Evolutionary conservation across 805 yeast genomes (phyloP).

Genomic region (Candida hungchunana): DNA sequence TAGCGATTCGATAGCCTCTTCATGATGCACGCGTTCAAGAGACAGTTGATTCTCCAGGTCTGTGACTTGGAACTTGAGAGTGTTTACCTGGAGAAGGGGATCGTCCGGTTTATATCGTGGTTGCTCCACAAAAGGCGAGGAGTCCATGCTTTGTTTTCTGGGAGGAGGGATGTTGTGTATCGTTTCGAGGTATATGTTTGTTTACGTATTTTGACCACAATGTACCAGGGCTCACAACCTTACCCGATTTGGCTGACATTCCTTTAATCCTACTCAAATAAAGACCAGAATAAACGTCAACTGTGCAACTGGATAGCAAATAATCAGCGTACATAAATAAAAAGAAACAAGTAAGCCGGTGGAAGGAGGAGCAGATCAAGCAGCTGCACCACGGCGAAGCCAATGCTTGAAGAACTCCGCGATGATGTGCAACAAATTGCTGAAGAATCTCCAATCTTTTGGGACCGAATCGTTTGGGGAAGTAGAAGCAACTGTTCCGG

Average conservation of each 20-base stretch:
- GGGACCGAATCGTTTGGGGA: background rate
- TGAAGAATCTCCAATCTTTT: conserved; percentile 16
- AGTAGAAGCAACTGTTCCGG: background rate
- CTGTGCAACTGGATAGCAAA: too few relatives aligned
- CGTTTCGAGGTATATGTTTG: too few relatives aligned
- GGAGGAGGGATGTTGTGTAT: background rate
- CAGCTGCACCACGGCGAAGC: too few relatives aligned
- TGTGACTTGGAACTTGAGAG: conserved; percentile 34
- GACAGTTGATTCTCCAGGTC: conserved; percentile 38
- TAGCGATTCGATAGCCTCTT: conserved; percentile 28
- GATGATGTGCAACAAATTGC: conserved; percentile 21
- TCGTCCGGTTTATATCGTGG: conserved; percentile 18
- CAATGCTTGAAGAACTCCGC: conserved; percentile 24
- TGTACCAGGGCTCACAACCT: too few relatives aligned
- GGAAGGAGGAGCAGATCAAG: too few relatives aligned
- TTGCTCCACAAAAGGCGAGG: conserved; percentile 34
- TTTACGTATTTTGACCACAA: too few relatives aligned
- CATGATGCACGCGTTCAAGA: conserved; percentile 29
- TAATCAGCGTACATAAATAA: too few relatives aligned
- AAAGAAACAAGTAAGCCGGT: too few relatives aligned
- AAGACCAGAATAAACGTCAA: too few relatives aligned
- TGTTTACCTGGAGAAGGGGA: conserved; percentile 20
- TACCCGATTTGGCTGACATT: too few relatives aligned
- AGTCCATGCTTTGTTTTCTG: conserved; percentile 15
- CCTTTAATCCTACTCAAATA: too few relatives aligned